These are phyloP conservation scores for Hypholoma sublateritium DNA, from an alignment of 768 basidiomycete species.

Conservation along the genomic window DNA sequence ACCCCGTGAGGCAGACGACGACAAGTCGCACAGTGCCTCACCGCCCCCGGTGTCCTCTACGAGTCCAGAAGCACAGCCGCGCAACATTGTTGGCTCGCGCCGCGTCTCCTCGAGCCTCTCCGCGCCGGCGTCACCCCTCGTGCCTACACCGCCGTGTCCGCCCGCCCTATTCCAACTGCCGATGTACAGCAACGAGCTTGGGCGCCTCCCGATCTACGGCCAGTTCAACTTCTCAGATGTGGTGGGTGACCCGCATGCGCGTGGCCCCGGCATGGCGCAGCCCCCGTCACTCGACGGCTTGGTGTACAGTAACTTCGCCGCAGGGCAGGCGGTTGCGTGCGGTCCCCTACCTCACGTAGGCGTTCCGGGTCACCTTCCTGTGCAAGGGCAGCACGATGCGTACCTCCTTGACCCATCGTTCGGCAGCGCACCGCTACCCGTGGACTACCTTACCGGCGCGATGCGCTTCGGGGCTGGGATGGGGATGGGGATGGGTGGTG, in stretches of 20 bases:
- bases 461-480: neutral
- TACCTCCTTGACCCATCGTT: constrained; percentile 4
- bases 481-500: neutral
- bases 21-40: constrained; percentile 8
- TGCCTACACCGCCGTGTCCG: neutral
- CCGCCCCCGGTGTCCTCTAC: constrained; percentile 9
- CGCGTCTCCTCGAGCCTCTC: constrained; percentile 24
- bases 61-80: constrained; percentile 10
- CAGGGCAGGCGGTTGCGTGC: neutral
- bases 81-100: constrained; percentile 26
- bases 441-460: neutral
- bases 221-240: constrained; percentile 38
- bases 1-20: constrained; percentile 14
- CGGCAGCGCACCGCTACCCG: neutral
- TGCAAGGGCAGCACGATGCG: neutral
- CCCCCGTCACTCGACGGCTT: neutral
- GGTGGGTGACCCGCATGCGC: constrained; percentile 10
- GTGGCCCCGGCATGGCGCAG: neutral
- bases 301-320: neutral
- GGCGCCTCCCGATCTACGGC: constrained; percentile 49
- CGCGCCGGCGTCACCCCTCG: neutral
- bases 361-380: no score
- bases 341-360: no score
- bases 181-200: constrained; percentile 57
- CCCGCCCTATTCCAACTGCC: constrained; percentile 40